These are phyloP conservation scores for Aspergillus quadricinctus DNA, from an alignment of 2,329 filamentous ascomycete species.

Conservation along the genomic window DNA sequence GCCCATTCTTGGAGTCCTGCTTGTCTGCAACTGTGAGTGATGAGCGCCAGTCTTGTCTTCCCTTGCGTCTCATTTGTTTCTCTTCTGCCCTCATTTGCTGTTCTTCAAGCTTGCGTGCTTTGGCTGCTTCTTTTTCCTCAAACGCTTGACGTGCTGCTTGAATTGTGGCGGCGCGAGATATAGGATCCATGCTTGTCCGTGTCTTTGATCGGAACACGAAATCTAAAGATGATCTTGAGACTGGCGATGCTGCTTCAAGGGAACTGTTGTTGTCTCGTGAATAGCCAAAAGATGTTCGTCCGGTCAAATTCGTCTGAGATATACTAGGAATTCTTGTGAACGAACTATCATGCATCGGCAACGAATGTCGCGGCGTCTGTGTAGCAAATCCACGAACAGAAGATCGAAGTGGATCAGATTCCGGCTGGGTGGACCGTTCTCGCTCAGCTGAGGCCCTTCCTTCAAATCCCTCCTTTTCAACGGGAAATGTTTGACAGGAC, in stretches of 20 bases:
- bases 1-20: constrained; percentile 12
- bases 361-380: constrained; percentile 27
- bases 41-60: constrained; percentile 33
- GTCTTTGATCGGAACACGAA: constrained; percentile 50
- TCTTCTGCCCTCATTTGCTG: constrained; percentile 47
- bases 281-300: constrained; percentile 45
- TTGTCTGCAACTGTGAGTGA: constrained; percentile 13
- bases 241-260: constrained; percentile 49
- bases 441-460: constrained; percentile 45
- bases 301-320: constrained; percentile 51
- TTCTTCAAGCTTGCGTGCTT: constrained; percentile 51
- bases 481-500: constrained; percentile 48
- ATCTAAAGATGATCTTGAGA: constrained; percentile 54
- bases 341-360: constrained; percentile 38
- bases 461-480: constrained; percentile 42
- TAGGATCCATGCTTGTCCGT: constrained; percentile 48
- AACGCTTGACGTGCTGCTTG: constrained; percentile 55
- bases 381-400: constrained; percentile 31
- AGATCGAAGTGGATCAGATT: constrained; percentile 22
- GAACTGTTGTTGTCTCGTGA: constrained; percentile 48
- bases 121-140: constrained; percentile 56
- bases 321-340: constrained; percentile 47
- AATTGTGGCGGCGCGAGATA: constrained; percentile 53
- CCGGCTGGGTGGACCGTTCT: constrained; percentile 21
- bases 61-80: constrained; percentile 40